Evolutionary conservation across 2,329 filamentous ascomycete genomes (phyloP).

Genomic region (Lizonia empirigonia): DNA sequence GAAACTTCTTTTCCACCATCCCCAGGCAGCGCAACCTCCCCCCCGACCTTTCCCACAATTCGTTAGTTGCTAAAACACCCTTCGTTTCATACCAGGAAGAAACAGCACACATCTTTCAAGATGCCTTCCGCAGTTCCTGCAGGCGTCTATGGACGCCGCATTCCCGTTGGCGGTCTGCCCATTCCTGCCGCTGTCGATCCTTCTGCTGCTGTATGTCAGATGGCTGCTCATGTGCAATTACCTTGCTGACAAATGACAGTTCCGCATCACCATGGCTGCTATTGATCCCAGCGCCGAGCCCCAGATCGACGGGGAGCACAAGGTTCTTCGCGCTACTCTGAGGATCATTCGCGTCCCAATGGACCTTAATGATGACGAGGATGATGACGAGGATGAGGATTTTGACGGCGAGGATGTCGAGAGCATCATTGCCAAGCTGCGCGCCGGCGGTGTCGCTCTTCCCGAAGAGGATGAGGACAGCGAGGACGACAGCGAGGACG

Average conservation of each 20-base stretch:
- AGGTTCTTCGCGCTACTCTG: conserved; percentile 78
- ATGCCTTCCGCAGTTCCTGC: conserved; percentile 59
- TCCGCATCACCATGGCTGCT: conserved; percentile 98
- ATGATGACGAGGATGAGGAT: conserved; percentile 57
- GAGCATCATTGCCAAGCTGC: conserved; percentile 45
- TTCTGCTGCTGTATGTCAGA: conserved; percentile 72
- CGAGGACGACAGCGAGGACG: conserved; percentile 67
- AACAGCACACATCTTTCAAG: conserved; percentile 26
- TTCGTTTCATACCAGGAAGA: neutral
- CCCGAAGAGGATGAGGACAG: conserved; percentile 47
- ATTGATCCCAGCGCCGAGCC: conserved; percentile 82
- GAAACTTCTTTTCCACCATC: conserved; percentile 18
- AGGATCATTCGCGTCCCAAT: conserved; percentile 81
- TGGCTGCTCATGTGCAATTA: conserved; percentile 45
- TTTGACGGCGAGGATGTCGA: conserved; percentile 53
- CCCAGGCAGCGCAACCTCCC: conserved; percentile 25
- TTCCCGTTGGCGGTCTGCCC: conserved; percentile 82
- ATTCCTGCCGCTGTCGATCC: conserved; percentile 77
- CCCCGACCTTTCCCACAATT: conserved; percentile 2
- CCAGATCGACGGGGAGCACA: conserved; percentile 48
- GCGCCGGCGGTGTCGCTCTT: conserved; percentile 41
- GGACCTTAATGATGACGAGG: conserved; percentile 63
- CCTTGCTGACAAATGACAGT: conserved; percentile 59
- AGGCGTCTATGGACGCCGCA: conserved; percentile 89
- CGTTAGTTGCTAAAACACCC: neutral